Base-by-base conservation (phyloP, 1,284 basidiomycete species). In the Microstroma glucosiphilum region DNA sequence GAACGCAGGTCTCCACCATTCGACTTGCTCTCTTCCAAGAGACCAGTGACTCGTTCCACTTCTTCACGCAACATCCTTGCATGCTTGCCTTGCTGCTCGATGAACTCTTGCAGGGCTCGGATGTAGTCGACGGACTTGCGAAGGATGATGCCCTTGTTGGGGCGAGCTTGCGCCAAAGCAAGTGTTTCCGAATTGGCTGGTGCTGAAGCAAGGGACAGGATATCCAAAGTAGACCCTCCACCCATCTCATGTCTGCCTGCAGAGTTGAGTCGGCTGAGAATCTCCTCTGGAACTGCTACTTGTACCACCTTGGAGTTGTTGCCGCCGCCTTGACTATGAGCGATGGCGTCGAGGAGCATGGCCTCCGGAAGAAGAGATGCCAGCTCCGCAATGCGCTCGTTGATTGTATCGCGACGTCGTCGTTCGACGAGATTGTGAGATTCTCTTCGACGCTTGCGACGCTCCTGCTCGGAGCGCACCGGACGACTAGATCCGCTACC, bases 351-450 rank as follows among this genome's bases (percentile, higher is more conserved):
- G 37, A 76, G 67, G 23, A 82, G 68, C 62, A 82, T 75, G 13
- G 70, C 63, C 56, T 91, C 90, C 1, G 91, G 91, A 64, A 94
- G 88, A 59, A 94, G 83, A 25, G 88, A 88, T 17, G 91, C 89
- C 1, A 94, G 84, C 79, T 94, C 91, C 54, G 86, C 85, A 71
- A 94, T 94, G 80, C 90, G 89, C 82, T 93, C 91, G 80, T 94
- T 94, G 80, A 94, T 94, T 78, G 92, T 92, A 77, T 93, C 91
- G 55, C 91, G 80, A 59, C 91, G 80, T 30, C 91, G 82, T 19
- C 91, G 83, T 82, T 94, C 91, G 67, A 94, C 91, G 2, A 90
- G 91, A 75, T 93, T 93, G 79, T 93, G 91, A 6, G 87, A 88
- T 80, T 92, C 91, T 63, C 91, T 82, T 56, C 90, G 81, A 51